Base-by-base conservation (phyloP, 1,284 basidiomycete species). In the Ustilago esculenta region DNA sequence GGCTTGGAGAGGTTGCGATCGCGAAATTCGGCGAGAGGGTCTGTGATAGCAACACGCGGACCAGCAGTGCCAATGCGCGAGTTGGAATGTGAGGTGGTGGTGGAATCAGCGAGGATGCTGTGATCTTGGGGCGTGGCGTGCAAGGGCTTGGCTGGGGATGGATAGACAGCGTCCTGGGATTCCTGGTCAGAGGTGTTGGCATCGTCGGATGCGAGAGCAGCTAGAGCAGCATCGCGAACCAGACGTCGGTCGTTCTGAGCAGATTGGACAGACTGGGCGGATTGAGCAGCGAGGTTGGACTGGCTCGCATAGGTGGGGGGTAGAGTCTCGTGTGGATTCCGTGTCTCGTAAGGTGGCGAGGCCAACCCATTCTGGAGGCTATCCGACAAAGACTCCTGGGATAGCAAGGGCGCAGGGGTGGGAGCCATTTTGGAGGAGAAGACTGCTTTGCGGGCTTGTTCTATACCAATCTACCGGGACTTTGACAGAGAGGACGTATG, bases 1-100 rank as follows among this genome's bases (percentile, higher is more conserved):
- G 74, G 76, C 30, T 67, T 70, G 48, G 47, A 33, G 35, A 74
- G 71, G 21, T 74, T 72, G 39, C 70, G 59, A 14, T 51, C 53
- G 21, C 76, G 67, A 41, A 78, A 73, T 34, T 75, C 73, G 36
- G 70, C 75, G 17, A 78, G 60, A 21, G 76, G 76, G 25, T 78
- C 76, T 2, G 68, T 75, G 45, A 78, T 66, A 30, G 68, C 69
- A 15, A 78, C 70, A 24, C 76, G 72, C 6, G 69, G 65, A 20
- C 57, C 65, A 17, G 57, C 61, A 4, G 60, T 68, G 34, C 49
- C 56, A 0, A 60, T 47, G 17, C 59, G 65, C 8, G 60, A 70
- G 27, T 35, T 47, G 45, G 48, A 20, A 27, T 24, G 35, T 11
- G 65, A 68, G 20, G 48, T 39, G 29, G 14, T 25, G 15, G 33